Conservation (phyloP, 1,284 basidiomycete genomes). For the Trichosporon asahii region DNA sequence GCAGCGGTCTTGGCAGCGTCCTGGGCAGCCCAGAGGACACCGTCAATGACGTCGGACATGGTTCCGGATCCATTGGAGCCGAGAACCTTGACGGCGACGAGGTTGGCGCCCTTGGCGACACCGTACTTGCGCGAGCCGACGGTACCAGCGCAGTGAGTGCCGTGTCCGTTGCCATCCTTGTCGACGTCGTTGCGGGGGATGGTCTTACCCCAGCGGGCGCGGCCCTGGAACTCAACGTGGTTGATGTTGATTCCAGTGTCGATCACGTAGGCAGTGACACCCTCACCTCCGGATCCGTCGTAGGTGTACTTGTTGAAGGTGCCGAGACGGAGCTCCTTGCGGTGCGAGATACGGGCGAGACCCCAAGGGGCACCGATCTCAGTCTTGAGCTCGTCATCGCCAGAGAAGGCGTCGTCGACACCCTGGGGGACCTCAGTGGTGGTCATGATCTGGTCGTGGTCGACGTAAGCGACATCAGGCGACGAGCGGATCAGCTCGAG, state of each 20-base stretch:
- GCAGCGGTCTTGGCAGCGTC: slow-evolving; percentile 59
- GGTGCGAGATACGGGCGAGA: slow-evolving; percentile 92
- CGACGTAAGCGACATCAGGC: slow-evolving; percentile 91
- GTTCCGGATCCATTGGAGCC: slow-evolving; percentile 89
- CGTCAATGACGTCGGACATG: slow-evolving; percentile 90
- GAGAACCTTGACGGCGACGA: slow-evolving; percentile 96
- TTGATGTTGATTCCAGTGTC: slow-evolving; percentile 69
- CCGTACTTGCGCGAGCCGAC: slow-evolving; percentile 78
- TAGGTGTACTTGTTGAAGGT: slow-evolving; percentile 88
- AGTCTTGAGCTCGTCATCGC: slow-evolving; percentile 44
- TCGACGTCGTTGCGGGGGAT: slow-evolving; percentile 72
- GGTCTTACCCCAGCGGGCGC: slow-evolving; percentile 80
- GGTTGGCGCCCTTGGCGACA: slow-evolving; percentile 85
- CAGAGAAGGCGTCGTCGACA: slow-evolving; percentile 37
- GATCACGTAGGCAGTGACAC: slow-evolving; percentile 76
- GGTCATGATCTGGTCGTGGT: slow-evolving; percentile 84
- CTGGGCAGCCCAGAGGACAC: slow-evolving; percentile 76
- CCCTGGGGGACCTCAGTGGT: slow-evolving; percentile 59
- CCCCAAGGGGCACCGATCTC: slow-evolving; percentile 92
- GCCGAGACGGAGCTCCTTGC: slow-evolving; percentile 67
- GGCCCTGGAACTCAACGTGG: slow-evolving; percentile 84
- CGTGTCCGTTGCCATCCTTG: slow-evolving; percentile 64
- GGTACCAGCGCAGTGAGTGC: slow-evolving; percentile 79
- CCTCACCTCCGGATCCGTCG: slow-evolving; percentile 71
- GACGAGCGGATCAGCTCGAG: slow-evolving; percentile 75